phyloP scores from a whole-genome alignment of 2,329 filamentous ascomycete genomes.

The Pochonia chlamydosporia region DNA sequence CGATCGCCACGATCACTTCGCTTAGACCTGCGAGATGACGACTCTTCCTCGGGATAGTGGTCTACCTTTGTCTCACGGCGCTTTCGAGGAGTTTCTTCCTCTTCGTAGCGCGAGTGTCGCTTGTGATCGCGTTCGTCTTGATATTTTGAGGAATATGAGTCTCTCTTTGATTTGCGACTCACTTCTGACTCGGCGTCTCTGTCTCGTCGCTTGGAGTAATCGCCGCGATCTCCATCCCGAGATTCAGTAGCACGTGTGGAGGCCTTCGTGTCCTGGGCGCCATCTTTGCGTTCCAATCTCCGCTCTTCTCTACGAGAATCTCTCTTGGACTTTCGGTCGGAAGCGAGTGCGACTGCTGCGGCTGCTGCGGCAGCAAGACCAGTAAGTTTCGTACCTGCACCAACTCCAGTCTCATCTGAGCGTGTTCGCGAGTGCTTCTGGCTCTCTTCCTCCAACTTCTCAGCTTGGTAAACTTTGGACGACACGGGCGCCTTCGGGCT shows the following conservation, averaged over 20 bases:
- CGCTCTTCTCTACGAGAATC: constrained; percentile 15
- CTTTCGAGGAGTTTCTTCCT: constrained; percentile 23
- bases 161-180: constrained; percentile 22
- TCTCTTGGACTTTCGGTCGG: constrained; percentile 17
- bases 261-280: constrained; percentile 10
- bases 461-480: constrained; percentile 57
- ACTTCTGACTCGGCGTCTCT: constrained; percentile 13
- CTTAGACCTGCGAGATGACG: constrained; percentile 12
- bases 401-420: constrained; percentile 33
- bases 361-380: constrained; percentile 44
- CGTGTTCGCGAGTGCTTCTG: constrained; percentile 21
- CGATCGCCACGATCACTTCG: constrained; percentile 20
- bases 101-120: constrained; percentile 25
- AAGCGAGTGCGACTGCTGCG: constrained; percentile 31
- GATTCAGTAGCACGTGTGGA: not conserved
- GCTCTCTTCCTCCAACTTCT: constrained; percentile 30
- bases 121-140: constrained; percentile 22
- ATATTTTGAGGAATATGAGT: constrained; percentile 22
- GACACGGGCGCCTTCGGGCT: constrained; percentile 72
- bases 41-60: constrained; percentile 16
- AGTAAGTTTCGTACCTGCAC: constrained; percentile 37
- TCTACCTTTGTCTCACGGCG: constrained; percentile 21
- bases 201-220: constrained; percentile 16
- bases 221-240: constrained; percentile 15
- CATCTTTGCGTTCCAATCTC: constrained; percentile 15